These are phyloP conservation scores for Vanilla planifolia DNA, from an alignment of 106 monocot species.

Conservation along the genomic window DNA sequence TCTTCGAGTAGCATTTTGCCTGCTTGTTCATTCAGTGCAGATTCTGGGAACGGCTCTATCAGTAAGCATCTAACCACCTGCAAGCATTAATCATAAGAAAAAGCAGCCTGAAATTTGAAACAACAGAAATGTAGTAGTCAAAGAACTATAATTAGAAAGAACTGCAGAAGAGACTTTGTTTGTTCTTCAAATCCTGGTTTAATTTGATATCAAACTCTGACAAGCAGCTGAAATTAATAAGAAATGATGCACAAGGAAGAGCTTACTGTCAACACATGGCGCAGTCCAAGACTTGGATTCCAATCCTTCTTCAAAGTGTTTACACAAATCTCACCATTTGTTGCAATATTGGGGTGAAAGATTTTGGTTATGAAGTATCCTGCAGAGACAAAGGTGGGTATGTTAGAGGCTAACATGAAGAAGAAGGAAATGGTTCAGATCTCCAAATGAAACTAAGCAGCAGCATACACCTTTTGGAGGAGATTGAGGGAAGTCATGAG, in stretches of 20 bases:
- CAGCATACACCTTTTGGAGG: constrained; percentile 74
- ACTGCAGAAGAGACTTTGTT: no score
- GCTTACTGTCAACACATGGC: constrained; percentile 80
- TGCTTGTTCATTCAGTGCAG: constrained; percentile 46
- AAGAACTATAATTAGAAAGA: no score
- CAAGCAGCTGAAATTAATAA: neutral
- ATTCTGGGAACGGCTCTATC: constrained; percentile 61
- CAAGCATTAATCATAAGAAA: no score
- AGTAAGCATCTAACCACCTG: constrained; percentile 92
- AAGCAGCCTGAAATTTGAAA: no score
- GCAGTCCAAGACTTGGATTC: constrained; percentile 86
- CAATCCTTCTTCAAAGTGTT: constrained; percentile 97
- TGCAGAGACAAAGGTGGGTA: constrained; percentile 22
- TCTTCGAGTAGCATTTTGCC: constrained; percentile 60
- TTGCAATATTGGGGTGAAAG: constrained; percentile 95
- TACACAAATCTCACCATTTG: constrained; percentile 95
- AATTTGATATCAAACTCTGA: no score
- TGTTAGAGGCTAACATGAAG: neutral
- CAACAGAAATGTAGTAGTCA: no score
- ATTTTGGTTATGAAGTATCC: constrained; percentile 96
- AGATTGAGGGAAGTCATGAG: constrained; percentile 84
- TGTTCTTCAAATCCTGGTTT: no score
- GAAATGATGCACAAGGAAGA: neutral
- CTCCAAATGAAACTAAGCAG: no score
- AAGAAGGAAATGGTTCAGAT: no score